Evolutionary conservation across 2,329 filamentous ascomycete genomes (phyloP).

Genomic region (Diaporthe aspalathi): DNA sequence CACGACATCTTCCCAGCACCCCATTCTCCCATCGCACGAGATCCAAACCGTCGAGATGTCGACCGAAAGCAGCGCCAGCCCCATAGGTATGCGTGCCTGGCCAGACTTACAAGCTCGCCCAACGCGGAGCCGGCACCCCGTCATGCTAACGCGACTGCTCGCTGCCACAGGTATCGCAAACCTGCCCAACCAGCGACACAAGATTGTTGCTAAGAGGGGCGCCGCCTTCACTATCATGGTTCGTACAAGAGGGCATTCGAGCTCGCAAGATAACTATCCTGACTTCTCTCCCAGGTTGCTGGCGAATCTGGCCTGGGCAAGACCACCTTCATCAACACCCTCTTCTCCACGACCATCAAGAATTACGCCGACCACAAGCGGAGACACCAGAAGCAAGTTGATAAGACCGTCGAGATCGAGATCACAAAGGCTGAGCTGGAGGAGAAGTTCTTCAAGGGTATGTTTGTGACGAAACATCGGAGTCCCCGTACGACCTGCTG

Average conservation of each 20-base stretch:
- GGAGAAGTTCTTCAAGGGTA: conserved; percentile 99
- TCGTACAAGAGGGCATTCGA: conserved; percentile 46
- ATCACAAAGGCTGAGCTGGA: conserved; percentile 99
- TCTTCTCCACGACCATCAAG: conserved; percentile 99
- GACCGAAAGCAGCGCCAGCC: conserved; percentile 62
- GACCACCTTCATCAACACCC: conserved; percentile 99
- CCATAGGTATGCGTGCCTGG: conserved; percentile 75
- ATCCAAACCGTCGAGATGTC: conserved; percentile 33
- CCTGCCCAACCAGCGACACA: conserved; percentile 79
- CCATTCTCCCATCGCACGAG: conserved; percentile 5
- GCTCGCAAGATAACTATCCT: conserved; percentile 5
- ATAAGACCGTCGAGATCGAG: conserved; percentile 99
- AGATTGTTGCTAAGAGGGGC: conserved; percentile 84
- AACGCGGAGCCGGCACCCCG: not conserved
- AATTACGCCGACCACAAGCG: conserved; percentile 99
- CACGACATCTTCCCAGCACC: conserved; percentile 17
- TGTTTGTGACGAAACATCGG: conserved; percentile 37
- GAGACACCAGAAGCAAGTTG: conserved; percentile 98
- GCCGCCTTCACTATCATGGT: conserved; percentile 99
- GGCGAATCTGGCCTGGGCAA: conserved; percentile 98
- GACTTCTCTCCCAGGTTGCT: conserved; percentile 75
- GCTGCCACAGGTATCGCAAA: conserved; percentile 53
- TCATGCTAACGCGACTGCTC: conserved; percentile 23
- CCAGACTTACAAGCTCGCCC: conserved; percentile 9
- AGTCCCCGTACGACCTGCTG: conserved; percentile 33